Evolutionary conservation across 2,329 filamentous ascomycete species (phyloP).

Genomic region (Penicillium sp.): DNA sequence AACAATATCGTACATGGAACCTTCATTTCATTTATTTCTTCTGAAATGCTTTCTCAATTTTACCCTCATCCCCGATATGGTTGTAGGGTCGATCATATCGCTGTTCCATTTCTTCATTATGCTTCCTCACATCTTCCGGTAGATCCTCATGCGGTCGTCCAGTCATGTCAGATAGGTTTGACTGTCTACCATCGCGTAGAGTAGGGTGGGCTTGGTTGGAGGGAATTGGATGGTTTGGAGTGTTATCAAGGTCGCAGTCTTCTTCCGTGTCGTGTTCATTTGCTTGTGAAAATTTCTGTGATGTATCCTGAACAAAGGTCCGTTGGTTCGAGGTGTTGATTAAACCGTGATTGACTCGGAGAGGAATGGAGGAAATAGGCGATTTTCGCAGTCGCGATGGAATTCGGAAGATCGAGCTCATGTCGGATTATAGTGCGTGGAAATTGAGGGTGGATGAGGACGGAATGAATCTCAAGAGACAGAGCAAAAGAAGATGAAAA

Average conservation of each 20-base stretch:
- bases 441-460: not conserved
- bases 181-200: slow-evolving; percentile 34
- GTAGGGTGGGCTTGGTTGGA: slow-evolving; percentile 43
- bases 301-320: not conserved
- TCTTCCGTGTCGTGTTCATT: not conserved
- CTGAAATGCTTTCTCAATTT: slow-evolving; percentile 7
- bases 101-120: slow-evolving; percentile 39
- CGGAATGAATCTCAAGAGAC: too few species aligned
- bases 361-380: not conserved
- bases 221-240: slow-evolving; percentile 24
- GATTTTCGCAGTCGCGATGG: not conserved
- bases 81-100: slow-evolving; percentile 41
- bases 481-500: too few species aligned
- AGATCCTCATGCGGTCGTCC: slow-evolving; percentile 32
- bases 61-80: slow-evolving; percentile 22
- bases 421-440: not conserved
- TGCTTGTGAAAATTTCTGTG: not conserved
- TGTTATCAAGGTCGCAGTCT: not conserved
- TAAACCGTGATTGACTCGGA: not conserved
- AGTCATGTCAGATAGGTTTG: slow-evolving; percentile 34
- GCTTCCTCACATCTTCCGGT: slow-evolving; percentile 39
- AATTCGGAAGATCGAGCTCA: not conserved
- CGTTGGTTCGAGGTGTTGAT: not conserved
- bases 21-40: not conserved
- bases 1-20: not conserved